Base-by-base conservation (phyloP, 208 protist genomes). In the Plasmodiophora brassicae region DNA sequence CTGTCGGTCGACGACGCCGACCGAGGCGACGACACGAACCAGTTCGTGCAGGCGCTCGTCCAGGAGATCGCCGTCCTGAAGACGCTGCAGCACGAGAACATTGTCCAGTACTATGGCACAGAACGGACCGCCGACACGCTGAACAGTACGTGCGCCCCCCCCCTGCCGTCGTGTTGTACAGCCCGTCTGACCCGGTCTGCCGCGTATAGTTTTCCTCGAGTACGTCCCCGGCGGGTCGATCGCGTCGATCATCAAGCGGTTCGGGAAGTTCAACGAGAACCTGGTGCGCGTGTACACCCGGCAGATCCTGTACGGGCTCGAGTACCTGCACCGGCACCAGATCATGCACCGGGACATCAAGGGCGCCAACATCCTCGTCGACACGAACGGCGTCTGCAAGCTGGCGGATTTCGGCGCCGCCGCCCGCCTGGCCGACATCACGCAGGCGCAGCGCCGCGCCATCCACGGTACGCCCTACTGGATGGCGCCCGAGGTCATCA, bases 311-410 rank as follows among this genome's bases (percentile, higher is more conserved):
- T 20, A 45, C 8, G 88, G 43, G 1, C 85, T 90, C 5, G 88
- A 90, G 36, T 90, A 89, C 50, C 87, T 90, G n/a, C 88, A 90
- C 45, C 86, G 43, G 1, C 45, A 89, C 39, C 43, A 46, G 25
- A 90, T 91, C 28, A 90, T 90, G 87, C 88, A 90, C 39, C 85
- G 88, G 8, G 88, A 90, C 44, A 87, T 90, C 28, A 90, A 90
- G 84, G 88, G 88, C 20, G 88, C 88, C 28, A 90, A 90, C 46
- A 90, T 90, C n/a, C 88, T 90, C 38, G 60, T 90, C 1, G 88
- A 89, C 36, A 87, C 35, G 25, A 89, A 89, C 28, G 88, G 88
- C 1, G 71, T 45, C 22, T 46, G 45, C 41, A 88, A 90, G 71
- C 43, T 90, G 25, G 85, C 39, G 32, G 88, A 90, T 50, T 90